Evolutionary conservation across 192 early-diverging fungal species (phyloP), one percentile per base, ranked within the genome.

Genomic region (Dissophora globulifera): DNA sequence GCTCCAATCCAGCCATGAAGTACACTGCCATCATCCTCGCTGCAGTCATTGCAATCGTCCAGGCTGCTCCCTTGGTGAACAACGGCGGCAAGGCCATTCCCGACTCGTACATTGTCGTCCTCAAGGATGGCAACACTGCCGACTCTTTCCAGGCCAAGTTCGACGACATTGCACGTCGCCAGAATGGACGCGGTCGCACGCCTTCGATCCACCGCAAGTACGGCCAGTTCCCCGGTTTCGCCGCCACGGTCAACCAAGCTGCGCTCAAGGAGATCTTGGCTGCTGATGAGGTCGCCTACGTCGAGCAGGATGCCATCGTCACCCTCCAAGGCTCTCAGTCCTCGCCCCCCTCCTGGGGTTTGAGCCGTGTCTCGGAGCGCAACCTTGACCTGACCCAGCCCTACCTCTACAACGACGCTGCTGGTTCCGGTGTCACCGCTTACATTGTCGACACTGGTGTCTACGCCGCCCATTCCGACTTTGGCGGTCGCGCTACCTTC

Each of bases 281-380:
- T 8, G 20, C 58, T 15, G 27, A 26, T 9, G 68, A 90, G 62
- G 91, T 96, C n/a, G 88, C 70, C 19, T 93, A 86, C 60, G 88
- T 96, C 52, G 95, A 96, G 83, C 79, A 84, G 43, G 94, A 96
- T 83, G 83, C 88, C 40, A 72, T 92, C 10, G 86, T 94, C 38
- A 86, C 88, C 83, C 82, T 89, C 30, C 61, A 59, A 31, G 89
- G 83, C 22, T 78, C 82, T 33, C 78, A 82, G 51, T 59, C 81
- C 79, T 87, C 91, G 16, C 92, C 92, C 69, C 90, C 93, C 19
- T 93, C 94, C 30, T 96, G 94, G 94, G 93, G 93, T 43, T 74
- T 96, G n/a, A 80, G 88, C 43, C 92, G 93, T 61, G 84, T 94
- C 57, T 91, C 92, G 30, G 58, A 82, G 70, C n/a, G 58, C n/a